Evolutionary conservation across 495 filamentous ascomycete species (phyloP).

Genomic region (Penicillium psychrofluorescens): DNA sequence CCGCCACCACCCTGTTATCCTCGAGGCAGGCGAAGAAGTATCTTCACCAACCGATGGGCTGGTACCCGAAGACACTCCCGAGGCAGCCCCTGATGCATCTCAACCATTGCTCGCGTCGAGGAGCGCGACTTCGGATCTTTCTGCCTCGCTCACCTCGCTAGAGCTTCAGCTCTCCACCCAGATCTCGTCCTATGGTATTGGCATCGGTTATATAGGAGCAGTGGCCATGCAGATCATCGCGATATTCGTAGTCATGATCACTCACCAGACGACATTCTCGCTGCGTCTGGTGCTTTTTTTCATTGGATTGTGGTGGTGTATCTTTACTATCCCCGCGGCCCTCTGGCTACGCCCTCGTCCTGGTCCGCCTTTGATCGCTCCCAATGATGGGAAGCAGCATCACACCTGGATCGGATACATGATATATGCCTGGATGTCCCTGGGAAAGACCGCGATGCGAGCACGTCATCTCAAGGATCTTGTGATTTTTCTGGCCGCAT

Average conservation of each 20-base stretch:
- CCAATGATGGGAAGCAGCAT: constrained; percentile 26
- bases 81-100: constrained; percentile 21
- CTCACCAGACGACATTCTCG: constrained; percentile 68
- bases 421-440: constrained; percentile 72
- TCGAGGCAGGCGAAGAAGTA: constrained; percentile 4
- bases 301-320: constrained; percentile 90
- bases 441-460: constrained; percentile 70
- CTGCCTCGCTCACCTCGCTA: constrained; percentile 34
- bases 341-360: constrained; percentile 88
- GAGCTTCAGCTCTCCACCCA: constrained; percentile 71
- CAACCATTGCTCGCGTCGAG: constrained; percentile 18
- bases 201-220: constrained; percentile 81
- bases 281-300: constrained; percentile 78
- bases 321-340: constrained; percentile 83
- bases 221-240: constrained; percentile 71
- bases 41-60: background rate
- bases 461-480: constrained; percentile 80
- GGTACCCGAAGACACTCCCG: background rate
- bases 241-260: constrained; percentile 61
- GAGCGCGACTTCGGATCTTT: constrained; percentile 6
- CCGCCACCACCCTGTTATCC: constrained; percentile 58
- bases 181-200: constrained; percentile 85
- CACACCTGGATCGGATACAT: constrained; percentile 58
- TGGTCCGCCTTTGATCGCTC: constrained; percentile 61
- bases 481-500: constrained; percentile 78